These are phyloP conservation scores for Hygrophila difformis DNA, from an alignment of 257 asterid species.

Conservation along the genomic window DNA sequence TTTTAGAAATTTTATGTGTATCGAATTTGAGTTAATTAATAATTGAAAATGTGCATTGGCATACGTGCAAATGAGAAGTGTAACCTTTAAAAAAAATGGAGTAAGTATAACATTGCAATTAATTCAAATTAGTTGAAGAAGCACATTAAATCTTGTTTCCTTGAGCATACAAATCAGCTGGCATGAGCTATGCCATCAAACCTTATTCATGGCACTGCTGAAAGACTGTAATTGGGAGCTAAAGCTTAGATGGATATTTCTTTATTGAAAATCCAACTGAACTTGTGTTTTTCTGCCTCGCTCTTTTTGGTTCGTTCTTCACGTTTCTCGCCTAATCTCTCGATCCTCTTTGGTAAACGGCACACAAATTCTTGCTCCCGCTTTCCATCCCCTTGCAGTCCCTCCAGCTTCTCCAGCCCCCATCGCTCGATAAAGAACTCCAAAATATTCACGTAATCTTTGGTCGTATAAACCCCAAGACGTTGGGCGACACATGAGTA, in stretches of 20 bases:
- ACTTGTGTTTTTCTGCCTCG: not conserved
- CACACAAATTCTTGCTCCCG: constrained; percentile 32
- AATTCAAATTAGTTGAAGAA: too few species aligned
- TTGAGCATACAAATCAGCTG: too few species aligned
- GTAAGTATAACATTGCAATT: too few species aligned
- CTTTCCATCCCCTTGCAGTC: constrained; percentile 15
- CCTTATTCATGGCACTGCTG: too few species aligned
- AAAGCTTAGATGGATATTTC: not conserved
- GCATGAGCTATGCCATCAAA: too few species aligned
- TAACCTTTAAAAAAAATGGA: too few species aligned
- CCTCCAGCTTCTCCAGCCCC: constrained; percentile 24
- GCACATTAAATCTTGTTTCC: too few species aligned
- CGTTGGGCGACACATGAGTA: constrained; percentile 15
- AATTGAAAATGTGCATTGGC: too few species aligned
- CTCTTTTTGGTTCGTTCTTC: constrained; percentile 19
- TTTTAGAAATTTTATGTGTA: too few species aligned
- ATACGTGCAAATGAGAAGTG: too few species aligned
- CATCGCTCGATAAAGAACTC: constrained; percentile 27
- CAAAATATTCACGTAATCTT: constrained; percentile 23
- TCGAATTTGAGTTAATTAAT: too few species aligned
- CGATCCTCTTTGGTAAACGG: constrained; percentile 15
- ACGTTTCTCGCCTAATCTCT: constrained; percentile 10
- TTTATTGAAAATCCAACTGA: constrained; percentile 32
- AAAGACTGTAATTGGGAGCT: too few species aligned
- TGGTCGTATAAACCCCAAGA: constrained; percentile 16